Percentiles rank a stretch among this genome's conserved stretches.
Evolutionary conservation across 148 eudicot genomes (phyloP).

Genomic region (Euryodendron excelsum): DNA sequence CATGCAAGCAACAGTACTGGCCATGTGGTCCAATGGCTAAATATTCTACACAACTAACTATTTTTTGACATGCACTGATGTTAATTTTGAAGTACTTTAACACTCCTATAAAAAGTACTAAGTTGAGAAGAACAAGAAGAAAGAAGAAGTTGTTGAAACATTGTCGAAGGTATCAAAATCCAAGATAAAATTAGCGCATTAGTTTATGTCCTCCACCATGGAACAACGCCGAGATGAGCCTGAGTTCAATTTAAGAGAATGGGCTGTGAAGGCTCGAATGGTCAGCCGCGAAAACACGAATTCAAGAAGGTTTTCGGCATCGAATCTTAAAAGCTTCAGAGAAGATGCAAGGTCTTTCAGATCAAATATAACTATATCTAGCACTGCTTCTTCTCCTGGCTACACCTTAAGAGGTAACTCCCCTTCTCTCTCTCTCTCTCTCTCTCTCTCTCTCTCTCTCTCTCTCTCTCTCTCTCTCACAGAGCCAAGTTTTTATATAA

Average conservation of each 20-base stretch:
- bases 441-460: not conserved
- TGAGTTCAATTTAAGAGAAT: constrained; percentile 62
- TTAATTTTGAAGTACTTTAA: too few relatives aligned
- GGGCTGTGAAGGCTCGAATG: constrained; percentile 63
- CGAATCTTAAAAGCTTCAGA: constrained; percentile 57
- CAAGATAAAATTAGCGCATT: not conserved
- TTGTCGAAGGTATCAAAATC: too few relatives aligned
- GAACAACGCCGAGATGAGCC: constrained; percentile 32
- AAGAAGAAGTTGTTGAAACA: not conserved
- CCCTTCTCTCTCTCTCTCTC: constrained; percentile 4
- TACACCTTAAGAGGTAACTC: constrained; percentile 58
- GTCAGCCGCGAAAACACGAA: constrained; percentile 59
- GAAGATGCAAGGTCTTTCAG: constrained; percentile 64
- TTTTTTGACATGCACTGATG: too few relatives aligned
- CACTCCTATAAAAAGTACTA: too few relatives aligned
- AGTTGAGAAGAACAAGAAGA: not conserved
- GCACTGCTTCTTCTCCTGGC: constrained; percentile 96
- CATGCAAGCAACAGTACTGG: too few relatives aligned
- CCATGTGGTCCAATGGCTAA: too few relatives aligned
- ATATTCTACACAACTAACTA: too few relatives aligned
- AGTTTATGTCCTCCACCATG: constrained; percentile 16
- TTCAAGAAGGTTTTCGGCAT: constrained; percentile 79
- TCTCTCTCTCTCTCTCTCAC: not conserved
- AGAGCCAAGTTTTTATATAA: not conserved
- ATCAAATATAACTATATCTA: constrained; percentile 75